Evolutionary conservation across 495 filamentous ascomycete genomes (phyloP), one percentile per base, ranked within the genome.

Genomic region (Penicillium maclennaniae): DNA sequence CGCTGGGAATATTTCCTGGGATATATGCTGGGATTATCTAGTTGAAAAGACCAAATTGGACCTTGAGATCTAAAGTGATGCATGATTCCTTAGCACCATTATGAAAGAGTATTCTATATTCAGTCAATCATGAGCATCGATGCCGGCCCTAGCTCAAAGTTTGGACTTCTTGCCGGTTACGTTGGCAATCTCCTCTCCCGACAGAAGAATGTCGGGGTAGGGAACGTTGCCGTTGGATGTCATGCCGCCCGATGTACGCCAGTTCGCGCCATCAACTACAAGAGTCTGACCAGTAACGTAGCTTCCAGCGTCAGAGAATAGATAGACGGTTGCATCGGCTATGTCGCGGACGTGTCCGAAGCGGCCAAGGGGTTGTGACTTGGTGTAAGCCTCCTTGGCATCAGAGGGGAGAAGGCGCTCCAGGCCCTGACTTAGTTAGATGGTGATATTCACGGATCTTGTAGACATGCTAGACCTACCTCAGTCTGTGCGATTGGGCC

Each of bases 301-400:
- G 60, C 83, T 91, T 3, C 87, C 92, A 0, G 87, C 83, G 43
- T 92, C 87, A 21, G 84, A 84, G 56, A 96, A 91, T 20, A 96
- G 68, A 58, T 82, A 97, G 0, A 97, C 84, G 0, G 92, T 96
- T 15, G 92, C 89, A 72, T 98, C 91, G 0, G 92, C 87, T 61
- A 98, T 92, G 60, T 98, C 92, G 51, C 84, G 84, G 8, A 95
- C 81, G 1, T 78, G 83, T n/a, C 92, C 93, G 55, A 80, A 79
- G 44, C 90, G 76, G 12, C 90, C 89, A 0, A 87, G 66, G 0
- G 93, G 93, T 19, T 90, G 45, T 61, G 67, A 49, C 49, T 63
- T 69, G 44, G 45, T 59, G 26, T 70, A 70, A 10, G 53, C 58
- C 15, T 63, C 62, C 44, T 63, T 61, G 20, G 58, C 55, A 41